Base-by-base conservation (phyloP, 768 basidiomycete genomes). In the Multifurca ochricompacta region DNA sequence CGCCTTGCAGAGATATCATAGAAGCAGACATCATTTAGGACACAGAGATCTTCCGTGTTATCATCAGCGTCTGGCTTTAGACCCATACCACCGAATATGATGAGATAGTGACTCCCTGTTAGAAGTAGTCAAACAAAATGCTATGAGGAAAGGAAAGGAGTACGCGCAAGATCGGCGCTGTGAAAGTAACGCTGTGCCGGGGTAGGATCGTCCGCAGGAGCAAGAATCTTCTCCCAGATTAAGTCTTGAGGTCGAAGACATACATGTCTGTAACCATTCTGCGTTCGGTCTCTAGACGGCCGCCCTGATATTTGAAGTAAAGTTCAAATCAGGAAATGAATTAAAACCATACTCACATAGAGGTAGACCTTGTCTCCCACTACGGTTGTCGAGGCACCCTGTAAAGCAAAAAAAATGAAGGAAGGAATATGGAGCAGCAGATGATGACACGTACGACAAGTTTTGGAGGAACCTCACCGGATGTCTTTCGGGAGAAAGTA, bases 71-170 rank as follows among this genome's bases (percentile, higher is more conserved):
- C 80, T 10, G 82, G 77, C 63, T 83, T 74, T 69, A 87, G 84
- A 65, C 88, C 84, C 93, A 97, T 96, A 10, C 95, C 94, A 18
- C 95, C 95, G 65, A 97, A 97, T 46, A 97, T 76, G 59, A 98
- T 83, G 49, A 99, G 75, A 63, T 91, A 83, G 67, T 88, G 85
- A 65, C 88, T 85, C 92, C 92, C 88, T 87, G 11, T 59, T 55
- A 53, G 50, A 59, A 62, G 7, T 35, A 56, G 25, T 51, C 48
- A 51, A 32, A 35, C 14, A 44, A 13, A 8, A 47, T 42, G n/a
- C 43, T 8, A 47, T 27, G 48, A 32, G 10, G 51, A 30, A 30
- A 39, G 18, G 21, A 19, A 27, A 16, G 9, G 7, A 57, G 44
- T 53, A 71, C 80, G 63, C 67, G 84, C 88, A 95, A 53, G 83